Evolutionary conservation across 202 grass and related monocot species (phyloP).

Genomic region (Elaeis oleifera): DNA sequence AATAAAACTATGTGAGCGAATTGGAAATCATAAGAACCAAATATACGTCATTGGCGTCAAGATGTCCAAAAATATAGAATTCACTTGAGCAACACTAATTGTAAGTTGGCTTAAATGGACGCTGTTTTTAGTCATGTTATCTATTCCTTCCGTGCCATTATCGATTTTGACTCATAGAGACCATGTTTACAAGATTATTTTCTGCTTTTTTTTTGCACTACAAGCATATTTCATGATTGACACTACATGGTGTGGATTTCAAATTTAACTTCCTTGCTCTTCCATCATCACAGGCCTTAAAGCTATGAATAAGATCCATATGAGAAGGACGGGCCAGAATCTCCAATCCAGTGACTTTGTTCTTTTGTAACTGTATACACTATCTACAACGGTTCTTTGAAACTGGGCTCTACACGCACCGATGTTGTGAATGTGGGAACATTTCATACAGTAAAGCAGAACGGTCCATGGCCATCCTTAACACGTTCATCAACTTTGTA

Average conservation of each 20-base stretch:
- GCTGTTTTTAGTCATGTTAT: too few species aligned
- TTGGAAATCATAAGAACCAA: too few species aligned
- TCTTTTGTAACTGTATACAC: conserved; percentile 83
- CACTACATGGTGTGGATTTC: conserved; percentile 1
- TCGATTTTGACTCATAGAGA: too few species aligned
- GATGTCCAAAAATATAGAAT: too few species aligned
- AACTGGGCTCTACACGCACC: conserved; percentile 13
- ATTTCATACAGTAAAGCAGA: conserved; percentile 55
- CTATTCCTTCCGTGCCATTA: too few species aligned
- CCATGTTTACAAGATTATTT: neutral
- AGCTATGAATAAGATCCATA: conserved; percentile 44
- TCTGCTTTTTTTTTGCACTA: neutral
- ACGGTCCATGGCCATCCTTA: conserved; percentile 62
- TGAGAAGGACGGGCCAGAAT: conserved; percentile 22
- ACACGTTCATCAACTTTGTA: conserved; percentile 59
- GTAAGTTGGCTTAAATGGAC: too few species aligned
- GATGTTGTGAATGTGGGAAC: conserved; percentile 64
- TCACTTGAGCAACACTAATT: too few species aligned
- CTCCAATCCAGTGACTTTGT: conserved; percentile 31
- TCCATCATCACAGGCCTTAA: conserved; percentile 43
- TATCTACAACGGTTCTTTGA: conserved; percentile 28
- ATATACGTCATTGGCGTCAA: too few species aligned
- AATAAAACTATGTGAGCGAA: too few species aligned
- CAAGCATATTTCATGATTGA: conserved; percentile 1
- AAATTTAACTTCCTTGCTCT: conserved; percentile 1